A percentile compares a stretch with the other conserved stretches of the same genome.
Conservation (phyloP, 805 yeast species). For the Zygoascus bituminiphila region DNA sequence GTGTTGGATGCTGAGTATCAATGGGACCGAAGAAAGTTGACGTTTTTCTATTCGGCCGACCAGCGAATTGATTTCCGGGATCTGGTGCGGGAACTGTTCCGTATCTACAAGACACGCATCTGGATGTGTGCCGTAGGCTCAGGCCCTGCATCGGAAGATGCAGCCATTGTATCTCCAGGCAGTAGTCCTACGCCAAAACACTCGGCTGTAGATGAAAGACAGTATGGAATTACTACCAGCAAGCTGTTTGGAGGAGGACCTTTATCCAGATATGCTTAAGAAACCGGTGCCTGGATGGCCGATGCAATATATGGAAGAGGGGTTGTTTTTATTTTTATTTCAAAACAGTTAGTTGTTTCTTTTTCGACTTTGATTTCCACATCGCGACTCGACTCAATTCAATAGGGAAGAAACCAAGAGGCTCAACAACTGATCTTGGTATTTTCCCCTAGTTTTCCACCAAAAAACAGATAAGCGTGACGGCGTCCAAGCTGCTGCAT, state of each 20-base stretch:
- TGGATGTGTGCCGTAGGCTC: slow-evolving; percentile 73
- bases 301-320: no score
- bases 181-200: background rate
- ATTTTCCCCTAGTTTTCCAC: no score
- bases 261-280: background rate
- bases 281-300: no score
- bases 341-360: no score
- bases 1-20: slow-evolving; percentile 77
- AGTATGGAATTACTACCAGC: background rate
- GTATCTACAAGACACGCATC: slow-evolving; percentile 69
- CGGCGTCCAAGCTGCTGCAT: no score
- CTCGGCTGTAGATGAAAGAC: background rate
- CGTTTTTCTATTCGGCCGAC: slow-evolving; percentile 59
- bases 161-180: background rate
- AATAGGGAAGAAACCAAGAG: no score
- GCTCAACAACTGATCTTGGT: no score
- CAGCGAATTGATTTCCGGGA: slow-evolving; percentile 72
- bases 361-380: no score
- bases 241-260: background rate
- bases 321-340: no score
- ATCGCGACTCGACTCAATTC: no score
- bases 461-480: no score
- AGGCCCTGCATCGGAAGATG: background rate
- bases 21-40: slow-evolving; percentile 74
- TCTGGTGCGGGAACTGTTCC: slow-evolving; percentile 63